Conservation (phyloP, 495 filamentous ascomycete genomes). For the Penicillium pulvis region DNA sequence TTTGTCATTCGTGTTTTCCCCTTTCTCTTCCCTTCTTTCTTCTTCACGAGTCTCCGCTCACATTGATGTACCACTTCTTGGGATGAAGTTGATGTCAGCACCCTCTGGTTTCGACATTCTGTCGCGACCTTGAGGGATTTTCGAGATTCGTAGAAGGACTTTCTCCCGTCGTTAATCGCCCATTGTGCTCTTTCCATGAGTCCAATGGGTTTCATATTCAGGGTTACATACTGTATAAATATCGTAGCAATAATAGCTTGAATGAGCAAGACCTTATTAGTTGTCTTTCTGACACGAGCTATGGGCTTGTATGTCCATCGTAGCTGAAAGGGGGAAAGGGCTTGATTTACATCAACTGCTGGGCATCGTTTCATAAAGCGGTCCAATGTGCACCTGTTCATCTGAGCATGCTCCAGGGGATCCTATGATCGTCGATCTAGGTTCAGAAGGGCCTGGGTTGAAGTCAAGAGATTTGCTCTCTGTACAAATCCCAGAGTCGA, state of each 20-base stretch:
- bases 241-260: background rate
- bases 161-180: slow-evolving; percentile 63
- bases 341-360: too few species aligned
- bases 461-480: too few species aligned
- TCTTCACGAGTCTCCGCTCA: slow-evolving; percentile 51
- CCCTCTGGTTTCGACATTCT: slow-evolving; percentile 55
- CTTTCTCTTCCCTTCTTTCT: slow-evolving; percentile 19
- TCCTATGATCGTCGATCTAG: too few species aligned
- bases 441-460: too few species aligned
- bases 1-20: slow-evolving; percentile 11
- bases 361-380: too few species aligned
- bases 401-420: too few species aligned
- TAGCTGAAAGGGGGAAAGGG: too few species aligned
- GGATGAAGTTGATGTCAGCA: slow-evolving; percentile 49
- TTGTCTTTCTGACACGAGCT: background rate
- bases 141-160: slow-evolving; percentile 49
- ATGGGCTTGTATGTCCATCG: too few species aligned
- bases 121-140: slow-evolving; percentile 45
- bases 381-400: too few species aligned
- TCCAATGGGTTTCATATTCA: slow-evolving; percentile 56
- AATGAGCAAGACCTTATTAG: background rate
- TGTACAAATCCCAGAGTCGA: too few species aligned
- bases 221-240: slow-evolving; percentile 47
- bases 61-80: slow-evolving; percentile 40
- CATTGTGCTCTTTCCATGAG: slow-evolving; percentile 53